These are phyloP conservation scores for Phytopythium montanum DNA, from an alignment of 352 stramenopile species.

Conservation along the genomic window DNA sequence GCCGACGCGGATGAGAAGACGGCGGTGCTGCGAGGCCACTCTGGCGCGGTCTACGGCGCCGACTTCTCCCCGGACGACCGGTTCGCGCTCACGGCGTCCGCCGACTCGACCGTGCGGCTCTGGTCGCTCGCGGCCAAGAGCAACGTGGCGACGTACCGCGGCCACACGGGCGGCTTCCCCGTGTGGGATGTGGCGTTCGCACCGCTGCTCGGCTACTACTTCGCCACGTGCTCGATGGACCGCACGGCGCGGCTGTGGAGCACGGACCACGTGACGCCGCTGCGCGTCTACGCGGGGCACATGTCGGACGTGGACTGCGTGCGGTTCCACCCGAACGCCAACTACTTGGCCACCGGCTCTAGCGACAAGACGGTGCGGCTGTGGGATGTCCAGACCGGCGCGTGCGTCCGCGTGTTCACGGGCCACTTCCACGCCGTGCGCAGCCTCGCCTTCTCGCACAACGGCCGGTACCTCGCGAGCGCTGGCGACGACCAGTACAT, in stretches of 20 bases:
- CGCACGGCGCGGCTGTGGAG: slow-evolving; percentile 92
- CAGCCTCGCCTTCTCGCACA: slow-evolving; percentile 87
- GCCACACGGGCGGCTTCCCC: slow-evolving; percentile 60
- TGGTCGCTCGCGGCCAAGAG: slow-evolving; percentile 84
- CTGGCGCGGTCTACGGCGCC: slow-evolving; percentile 79
- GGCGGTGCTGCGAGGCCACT: slow-evolving; percentile 69
- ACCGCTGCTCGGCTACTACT: slow-evolving; percentile 91
- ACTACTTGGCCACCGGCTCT: slow-evolving; percentile 93
- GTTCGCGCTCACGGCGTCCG: slow-evolving; percentile 78
- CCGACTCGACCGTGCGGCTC: slow-evolving; percentile 75
- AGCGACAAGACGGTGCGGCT: slow-evolving; percentile 94
- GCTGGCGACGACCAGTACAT: slow-evolving; percentile 88
- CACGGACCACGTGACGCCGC: slow-evolving; percentile 87
- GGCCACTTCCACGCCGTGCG: slow-evolving; percentile 89
- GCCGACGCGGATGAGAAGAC: slow-evolving; percentile 68
- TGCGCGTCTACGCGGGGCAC: slow-evolving; percentile 94
- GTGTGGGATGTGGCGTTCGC: slow-evolving; percentile 93
- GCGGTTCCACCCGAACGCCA: slow-evolving; percentile 94
- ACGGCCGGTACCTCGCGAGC: slow-evolving; percentile 86
- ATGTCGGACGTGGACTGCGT: slow-evolving; percentile 90
- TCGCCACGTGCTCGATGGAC: slow-evolving; percentile 93
- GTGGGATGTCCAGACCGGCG: slow-evolving; percentile 93
- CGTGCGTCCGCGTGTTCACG: slow-evolving; percentile 91
- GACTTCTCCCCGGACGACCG: slow-evolving; percentile 85
- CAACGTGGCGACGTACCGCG: slow-evolving; percentile 75